These are phyloP conservation scores for Candida tetrigidarum DNA, from an alignment of 1,139 yeast species.

Conservation along the genomic window DNA sequence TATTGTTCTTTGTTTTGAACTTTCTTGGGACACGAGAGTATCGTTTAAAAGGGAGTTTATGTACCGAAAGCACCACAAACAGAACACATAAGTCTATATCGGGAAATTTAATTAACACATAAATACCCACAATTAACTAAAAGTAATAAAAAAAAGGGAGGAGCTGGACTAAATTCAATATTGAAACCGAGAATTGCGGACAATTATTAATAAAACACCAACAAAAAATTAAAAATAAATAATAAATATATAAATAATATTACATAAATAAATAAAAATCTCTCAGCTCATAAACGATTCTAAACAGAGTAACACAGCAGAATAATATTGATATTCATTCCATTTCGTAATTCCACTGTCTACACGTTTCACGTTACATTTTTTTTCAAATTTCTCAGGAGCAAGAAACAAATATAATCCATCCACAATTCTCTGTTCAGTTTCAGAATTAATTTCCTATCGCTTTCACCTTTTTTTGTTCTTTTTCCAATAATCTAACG, in stretches of 20 bases:
- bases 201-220: too few species aligned
- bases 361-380: conserved; percentile 2
- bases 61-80: conserved; percentile 1
- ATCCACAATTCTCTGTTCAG: background rate
- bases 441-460: background rate
- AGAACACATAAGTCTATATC: background rate
- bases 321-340: background rate
- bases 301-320: too few species aligned
- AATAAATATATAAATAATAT: too few species aligned
- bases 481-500: background rate
- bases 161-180: background rate
- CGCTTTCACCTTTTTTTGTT: background rate
- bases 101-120: background rate
- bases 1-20: too few species aligned
- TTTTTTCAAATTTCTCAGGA: background rate
- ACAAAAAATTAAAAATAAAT: too few species aligned
- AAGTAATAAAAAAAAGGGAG: background rate
- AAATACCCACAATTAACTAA: background rate
- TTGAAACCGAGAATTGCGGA: too few species aligned
- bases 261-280: too few species aligned
- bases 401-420: background rate
- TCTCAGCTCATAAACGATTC: background rate
- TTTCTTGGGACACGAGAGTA: too few species aligned
- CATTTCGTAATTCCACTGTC: background rate
- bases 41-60: background rate